Base-by-base conservation (phyloP, 768 basidiomycete genomes). In the Leucocoprinus sp. region DNA sequence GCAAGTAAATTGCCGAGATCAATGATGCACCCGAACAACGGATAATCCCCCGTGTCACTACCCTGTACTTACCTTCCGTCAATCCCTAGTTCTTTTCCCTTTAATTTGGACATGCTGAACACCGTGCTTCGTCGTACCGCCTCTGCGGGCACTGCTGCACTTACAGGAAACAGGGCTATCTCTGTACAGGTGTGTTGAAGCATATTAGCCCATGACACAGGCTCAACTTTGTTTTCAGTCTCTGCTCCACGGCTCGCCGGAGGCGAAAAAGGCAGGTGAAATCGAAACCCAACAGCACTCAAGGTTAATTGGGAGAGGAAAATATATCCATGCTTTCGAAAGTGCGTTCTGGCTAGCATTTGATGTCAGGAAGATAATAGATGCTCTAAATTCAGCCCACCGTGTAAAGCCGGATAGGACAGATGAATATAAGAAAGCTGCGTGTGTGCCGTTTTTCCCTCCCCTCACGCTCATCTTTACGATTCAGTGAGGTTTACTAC, bases 291-390 rank as follows among this genome's bases (percentile, higher is more conserved):
- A 78, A 46, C 88, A 93, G 57, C 93, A 98, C 61, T 93, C 90
- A 2, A 75, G 80, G 55, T 65, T 93, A 6, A 84, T 99, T 31
- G 95, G 89, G 26, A 71, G 95, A 48, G 91, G 93, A 37, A 98
- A 98, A 72, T 93, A 93, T 60, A 75, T 93, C 26, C 92, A 95
- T 61, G 87, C 82, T 9, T 81, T 95, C 54, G 88, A 92, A 67
- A 74, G 92, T 92, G 57, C 56, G 82, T 63, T 17, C 35, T 43
- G 26, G 49, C 38, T 17, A 29, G 26, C 18, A 8, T 26, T 28
- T 31, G 17, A 12, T 26, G 31, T 31, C 31, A n/a, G 31, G 9
- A 14, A 31, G 24, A 14, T 18, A 12, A 21, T 14, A 31, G 37
- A 14, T 21, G 23, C 15, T 42, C 41, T 53, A 18, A 50, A 26